Conservation (phyloP, 176 grass and related monocot species). For the Olyra latifolia region DNA sequence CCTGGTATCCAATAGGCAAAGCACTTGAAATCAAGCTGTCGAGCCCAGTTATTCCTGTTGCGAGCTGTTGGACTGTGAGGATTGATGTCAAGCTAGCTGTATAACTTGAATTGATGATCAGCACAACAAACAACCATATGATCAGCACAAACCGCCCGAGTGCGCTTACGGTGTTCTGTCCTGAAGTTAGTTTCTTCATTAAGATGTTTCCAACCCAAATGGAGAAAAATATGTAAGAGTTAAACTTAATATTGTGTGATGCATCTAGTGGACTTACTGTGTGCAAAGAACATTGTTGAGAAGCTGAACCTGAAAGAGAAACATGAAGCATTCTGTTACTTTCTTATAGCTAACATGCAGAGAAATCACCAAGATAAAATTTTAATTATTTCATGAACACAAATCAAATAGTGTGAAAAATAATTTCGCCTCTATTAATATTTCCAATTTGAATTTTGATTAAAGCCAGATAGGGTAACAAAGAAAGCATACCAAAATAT, state of each 20-base stretch:
- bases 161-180: slow-evolving; percentile 58
- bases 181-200: slow-evolving; percentile 43
- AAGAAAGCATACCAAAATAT: slow-evolving; percentile 60
- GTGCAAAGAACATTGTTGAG: slow-evolving; percentile 92
- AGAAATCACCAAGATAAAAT: background rate
- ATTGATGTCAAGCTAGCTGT: slow-evolving; percentile 91
- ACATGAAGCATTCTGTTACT: slow-evolving; percentile 18
- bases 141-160: slow-evolving; percentile 78
- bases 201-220: slow-evolving; percentile 27
- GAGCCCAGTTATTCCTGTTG: slow-evolving; percentile 65
- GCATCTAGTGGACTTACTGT: slow-evolving; percentile 65
- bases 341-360: slow-evolving; percentile 25
- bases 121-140: slow-evolving; percentile 84
- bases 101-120: slow-evolving; percentile 94
- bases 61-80: slow-evolving; percentile 84
- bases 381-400: background rate
- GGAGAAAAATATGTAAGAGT: slow-evolving; percentile 20
- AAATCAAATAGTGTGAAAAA: slow-evolving; percentile 9
- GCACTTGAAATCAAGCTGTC: slow-evolving; percentile 66
- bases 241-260: slow-evolving; percentile 15
- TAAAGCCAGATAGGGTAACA: background rate
- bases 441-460: background rate
- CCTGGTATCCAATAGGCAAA: slow-evolving; percentile 71
- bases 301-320: slow-evolving; percentile 82
- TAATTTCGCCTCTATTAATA: background rate